Evolutionary conservation across 169 alveolate genomes (phyloP).

Genomic region (Plasmodium blacklocki): DNA sequence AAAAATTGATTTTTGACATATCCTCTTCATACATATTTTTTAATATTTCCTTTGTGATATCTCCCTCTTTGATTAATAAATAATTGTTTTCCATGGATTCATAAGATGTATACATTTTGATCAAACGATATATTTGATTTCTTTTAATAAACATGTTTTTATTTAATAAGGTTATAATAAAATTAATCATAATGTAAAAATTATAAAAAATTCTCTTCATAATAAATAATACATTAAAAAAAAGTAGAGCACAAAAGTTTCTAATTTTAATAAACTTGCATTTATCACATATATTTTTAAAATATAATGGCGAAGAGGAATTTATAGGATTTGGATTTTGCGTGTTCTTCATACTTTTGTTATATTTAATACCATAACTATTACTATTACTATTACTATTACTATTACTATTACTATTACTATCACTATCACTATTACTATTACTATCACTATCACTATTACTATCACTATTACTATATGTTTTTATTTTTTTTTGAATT

Average conservation of each 20-base stretch:
- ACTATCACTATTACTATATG: not conserved
- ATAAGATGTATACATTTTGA: slow-evolving; percentile 2
- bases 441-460: slow-evolving; percentile 19
- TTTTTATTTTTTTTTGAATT: too few species aligned
- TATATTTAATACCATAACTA: slow-evolving; percentile 32
- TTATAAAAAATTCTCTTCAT: slow-evolving; percentile 68
- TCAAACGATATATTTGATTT: slow-evolving; percentile 25
- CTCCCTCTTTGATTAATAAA: not conserved
- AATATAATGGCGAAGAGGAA: slow-evolving; percentile 44
- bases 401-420: not conserved
- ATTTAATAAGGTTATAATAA: slow-evolving; percentile 22
- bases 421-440: slow-evolving; percentile 17
- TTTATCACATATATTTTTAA: slow-evolving; percentile 65
- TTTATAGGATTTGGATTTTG: slow-evolving; percentile 19
- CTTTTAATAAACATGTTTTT: slow-evolving; percentile 56
- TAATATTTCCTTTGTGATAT: not conserved
- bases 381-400: slow-evolving; percentile 20
- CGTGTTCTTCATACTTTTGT: slow-evolving; percentile 1
- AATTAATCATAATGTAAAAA: slow-evolving; percentile 41
- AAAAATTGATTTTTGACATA: not conserved
- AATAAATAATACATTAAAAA: slow-evolving; percentile 57
- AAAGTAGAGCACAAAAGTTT: slow-evolving; percentile 16
- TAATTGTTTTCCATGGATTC: slow-evolving; percentile 14
- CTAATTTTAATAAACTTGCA: slow-evolving; percentile 62
- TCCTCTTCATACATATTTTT: not conserved